Percentiles rank a stretch among this genome's conserved stretches.
These are phyloP conservation scores for Podospora anserina DNA, from an alignment of 495 filamentous ascomycete species.

Conservation along the genomic window DNA sequence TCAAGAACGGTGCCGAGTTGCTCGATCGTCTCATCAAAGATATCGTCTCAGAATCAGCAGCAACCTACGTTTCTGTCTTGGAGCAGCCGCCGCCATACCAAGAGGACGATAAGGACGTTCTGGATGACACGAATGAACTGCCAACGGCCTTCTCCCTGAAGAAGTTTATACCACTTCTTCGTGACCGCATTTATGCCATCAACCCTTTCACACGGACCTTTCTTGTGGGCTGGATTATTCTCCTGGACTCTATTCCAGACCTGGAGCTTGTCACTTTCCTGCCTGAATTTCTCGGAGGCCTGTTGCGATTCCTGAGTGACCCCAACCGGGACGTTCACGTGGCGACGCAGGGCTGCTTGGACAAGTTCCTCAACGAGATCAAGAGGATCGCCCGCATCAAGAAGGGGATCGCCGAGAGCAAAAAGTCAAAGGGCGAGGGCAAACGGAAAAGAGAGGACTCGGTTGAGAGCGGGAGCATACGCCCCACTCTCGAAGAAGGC, in stretches of 20 bases:
- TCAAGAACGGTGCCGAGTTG: slow-evolving; percentile 97
- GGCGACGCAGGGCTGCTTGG: slow-evolving; percentile 84
- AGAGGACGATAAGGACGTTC: slow-evolving; percentile 47
- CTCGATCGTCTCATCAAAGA: slow-evolving; percentile 96
- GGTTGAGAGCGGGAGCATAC: slow-evolving; percentile 58
- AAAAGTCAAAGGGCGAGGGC: slow-evolving; percentile 65
- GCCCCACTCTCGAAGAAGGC: slow-evolving; percentile 39
- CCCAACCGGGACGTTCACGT: slow-evolving; percentile 90
- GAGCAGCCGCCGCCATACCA: slow-evolving; percentile 55
- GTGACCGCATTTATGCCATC: slow-evolving; percentile 87
- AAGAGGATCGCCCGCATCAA: slow-evolving; percentile 90
- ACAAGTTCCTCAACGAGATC: slow-evolving; percentile 89
- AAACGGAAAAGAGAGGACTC: slow-evolving; percentile 62
- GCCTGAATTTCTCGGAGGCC: slow-evolving; percentile 84
- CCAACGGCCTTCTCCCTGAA: slow-evolving; percentile 91
- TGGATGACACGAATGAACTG: slow-evolving; percentile 52
- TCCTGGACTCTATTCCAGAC: slow-evolving; percentile 95
- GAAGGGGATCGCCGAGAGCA: slow-evolving; percentile 85
- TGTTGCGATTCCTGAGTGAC: slow-evolving; percentile 90
- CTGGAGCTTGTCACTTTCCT: slow-evolving; percentile 90
- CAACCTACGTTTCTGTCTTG: slow-evolving; percentile 88
- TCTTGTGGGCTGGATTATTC: slow-evolving; percentile 90
- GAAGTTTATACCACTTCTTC: slow-evolving; percentile 86
- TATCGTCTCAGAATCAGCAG: slow-evolving; percentile 94
- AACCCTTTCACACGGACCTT: slow-evolving; percentile 95